Evolutionary conservation across 1,139 yeast species (phyloP).

Genomic region (Suhomyces terraborum): DNA sequence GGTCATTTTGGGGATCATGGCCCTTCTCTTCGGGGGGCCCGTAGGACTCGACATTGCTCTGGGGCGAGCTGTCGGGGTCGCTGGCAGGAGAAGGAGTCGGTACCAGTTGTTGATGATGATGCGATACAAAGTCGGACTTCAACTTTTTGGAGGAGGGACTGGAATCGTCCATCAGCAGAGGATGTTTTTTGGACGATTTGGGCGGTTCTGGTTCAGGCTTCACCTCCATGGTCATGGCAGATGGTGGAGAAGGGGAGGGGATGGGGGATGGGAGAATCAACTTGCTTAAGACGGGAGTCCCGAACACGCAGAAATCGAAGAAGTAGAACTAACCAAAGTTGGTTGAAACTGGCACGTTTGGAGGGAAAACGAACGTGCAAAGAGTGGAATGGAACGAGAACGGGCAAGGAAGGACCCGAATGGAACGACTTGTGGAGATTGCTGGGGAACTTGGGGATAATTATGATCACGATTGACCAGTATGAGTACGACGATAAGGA

Average conservation of each 20-base stretch:
- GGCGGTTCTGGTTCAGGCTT: conserved; percentile 3
- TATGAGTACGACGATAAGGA: too few relatives aligned
- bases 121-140: not conserved
- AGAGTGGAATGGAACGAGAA: too few relatives aligned
- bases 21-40: too few relatives aligned
- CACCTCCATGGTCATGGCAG: conserved; percentile 2
- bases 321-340: not conserved
- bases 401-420: too few relatives aligned
- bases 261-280: conserved; percentile 1
- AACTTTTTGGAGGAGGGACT: not conserved
- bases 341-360: too few relatives aligned
- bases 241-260: not conserved
- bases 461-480: too few relatives aligned
- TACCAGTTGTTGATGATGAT: not conserved
- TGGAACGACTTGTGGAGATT: too few relatives aligned
- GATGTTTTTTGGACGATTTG: conserved; percentile 4
- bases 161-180: not conserved
- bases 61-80: not conserved
- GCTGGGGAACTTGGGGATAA: too few relatives aligned
- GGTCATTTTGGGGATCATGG: too few relatives aligned
- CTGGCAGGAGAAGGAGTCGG: conserved; percentile 2
- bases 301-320: not conserved
- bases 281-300: not conserved
- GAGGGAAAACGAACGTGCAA: not conserved
- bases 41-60: not conserved